phyloP scores from a whole-genome alignment of 2,329 filamentous ascomycete species.

The Sporothrix inflata region DNA sequence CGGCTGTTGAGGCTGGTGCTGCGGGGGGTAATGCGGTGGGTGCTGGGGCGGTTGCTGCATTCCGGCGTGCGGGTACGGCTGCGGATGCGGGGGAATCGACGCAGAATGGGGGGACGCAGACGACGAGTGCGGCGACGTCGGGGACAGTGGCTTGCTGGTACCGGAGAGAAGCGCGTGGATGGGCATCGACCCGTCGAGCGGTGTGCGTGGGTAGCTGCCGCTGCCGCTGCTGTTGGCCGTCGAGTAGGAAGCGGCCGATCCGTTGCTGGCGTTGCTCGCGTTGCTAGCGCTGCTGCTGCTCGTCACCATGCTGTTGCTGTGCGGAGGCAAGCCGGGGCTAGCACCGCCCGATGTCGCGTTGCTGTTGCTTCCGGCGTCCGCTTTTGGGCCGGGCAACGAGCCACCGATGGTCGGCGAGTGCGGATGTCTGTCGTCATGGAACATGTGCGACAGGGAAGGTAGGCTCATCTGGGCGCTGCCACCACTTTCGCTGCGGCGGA shows the following conservation, averaged over 20 bases:
- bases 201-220: conserved; percentile 46
- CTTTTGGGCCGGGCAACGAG: conserved; percentile 31
- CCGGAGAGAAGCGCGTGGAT: conserved; percentile 55
- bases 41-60: conserved; percentile 7
- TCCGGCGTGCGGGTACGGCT: neutral
- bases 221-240: neutral
- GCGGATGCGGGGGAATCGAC: neutral
- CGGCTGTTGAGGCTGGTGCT: neutral
- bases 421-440: conserved; percentile 48
- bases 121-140: conserved; percentile 11
- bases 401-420: conserved; percentile 31
- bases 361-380: conserved; percentile 19
- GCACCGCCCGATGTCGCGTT: conserved; percentile 14
- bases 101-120: neutral
- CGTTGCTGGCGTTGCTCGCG: conserved; percentile 33
- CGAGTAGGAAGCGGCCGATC: conserved; percentile 47
- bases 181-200: conserved; percentile 55
- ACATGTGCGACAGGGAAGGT: conserved; percentile 53
- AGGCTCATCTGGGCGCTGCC: conserved; percentile 43
- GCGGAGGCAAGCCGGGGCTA: conserved; percentile 39
- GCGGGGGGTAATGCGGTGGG: neutral
- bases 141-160: conserved; percentile 25
- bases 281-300: conserved; percentile 28
- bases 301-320: conserved; percentile 38
- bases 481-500: conserved; percentile 33